Evolutionary conservation across 1,284 basidiomycete genomes (phyloP), one percentile per base, ranked within the genome.

Genomic region (Xerocomus amazonicus): DNA sequence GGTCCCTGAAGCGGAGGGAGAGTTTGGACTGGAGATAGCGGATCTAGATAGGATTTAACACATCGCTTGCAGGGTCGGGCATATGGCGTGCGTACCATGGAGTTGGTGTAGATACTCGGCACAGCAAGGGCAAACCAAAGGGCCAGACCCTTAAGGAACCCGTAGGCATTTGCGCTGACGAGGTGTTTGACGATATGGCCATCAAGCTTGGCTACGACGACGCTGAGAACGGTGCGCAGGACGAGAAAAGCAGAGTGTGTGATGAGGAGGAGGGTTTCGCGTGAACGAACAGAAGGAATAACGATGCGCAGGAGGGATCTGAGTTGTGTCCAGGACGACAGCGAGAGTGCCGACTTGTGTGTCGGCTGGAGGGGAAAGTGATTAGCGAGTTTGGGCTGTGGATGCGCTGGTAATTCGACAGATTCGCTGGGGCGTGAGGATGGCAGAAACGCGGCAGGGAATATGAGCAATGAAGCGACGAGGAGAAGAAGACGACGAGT

Each of bases 71-170:
- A 42, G 32, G 1, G 13, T 9, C 1, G n/a, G 6, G 9, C 29
- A 31, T 31, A 31, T 31, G 47, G 12, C 2, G 14, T 9, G 53
- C 74, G 31, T 42, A 89, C 88, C 92, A 98, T 95, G 1, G 92
- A 87, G 66, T 99, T 98, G 0, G 95, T 98, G 65, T 95, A 96
- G 16, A 92, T 95, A 61, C 90, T 93, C 0, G 96, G 95, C 26
- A 98, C 77, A 0, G 93, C 92, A 7, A 99, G 78, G 6, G 84
- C 72, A 63, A 96, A 97, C 95, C 95, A 98, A 52, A 92, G 75
- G 0, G 78, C 88, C 0, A 98, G 72, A 0, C 94, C 94, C 45
- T 79, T 80, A 13, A 92, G 56, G 70, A 98, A 97, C 0, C 92
- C 93, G 47, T 78, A 79, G 0, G 84, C 89, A 62, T 97, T 86